Evolutionary conservation across 257 asterid genomes (phyloP).

Genomic region (Cordia subcordata): DNA sequence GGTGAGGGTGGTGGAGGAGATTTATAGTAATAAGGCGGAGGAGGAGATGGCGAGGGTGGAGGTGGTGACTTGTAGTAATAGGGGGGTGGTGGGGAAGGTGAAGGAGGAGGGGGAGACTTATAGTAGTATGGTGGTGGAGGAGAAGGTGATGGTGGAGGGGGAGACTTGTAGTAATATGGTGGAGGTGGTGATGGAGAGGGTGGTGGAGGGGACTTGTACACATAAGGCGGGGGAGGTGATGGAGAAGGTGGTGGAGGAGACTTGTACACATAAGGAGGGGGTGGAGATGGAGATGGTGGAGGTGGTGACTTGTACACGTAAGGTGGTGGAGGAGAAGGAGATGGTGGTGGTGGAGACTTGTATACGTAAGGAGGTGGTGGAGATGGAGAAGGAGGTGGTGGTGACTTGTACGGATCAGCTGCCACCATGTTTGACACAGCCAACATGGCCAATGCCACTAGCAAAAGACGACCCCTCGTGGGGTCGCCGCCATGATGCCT

Average conservation of each 20-base stretch:
- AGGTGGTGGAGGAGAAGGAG: constrained; percentile 11
- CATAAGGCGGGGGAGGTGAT: constrained; percentile 12
- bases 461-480: constrained; percentile 11
- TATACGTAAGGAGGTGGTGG: constrained; percentile 12
- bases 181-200: constrained; percentile 46
- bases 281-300: constrained; percentile 15
- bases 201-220: constrained; percentile 57
- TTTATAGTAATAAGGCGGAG: constrained; percentile 13
- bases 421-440: constrained; percentile 9
- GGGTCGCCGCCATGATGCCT: constrained; percentile 4
- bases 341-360: constrained; percentile 14
- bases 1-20: constrained; percentile 25
- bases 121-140: background rate
- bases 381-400: constrained; percentile 14
- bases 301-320: constrained; percentile 12
- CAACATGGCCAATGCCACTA: constrained; percentile 19
- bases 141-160: background rate
- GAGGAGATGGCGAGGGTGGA: background rate
- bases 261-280: background rate
- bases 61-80: constrained; percentile 20
- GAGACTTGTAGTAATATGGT: background rate
- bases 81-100: constrained; percentile 14
- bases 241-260: background rate
- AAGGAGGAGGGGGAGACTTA: constrained; percentile 23
- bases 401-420: constrained; percentile 18